Percentiles rank a stretch among this genome's conserved stretches.
These are phyloP conservation scores for Saccharomyces paradoxus DNA, from an alignment of 805 yeast genomes.

Conservation along the genomic window DNA sequence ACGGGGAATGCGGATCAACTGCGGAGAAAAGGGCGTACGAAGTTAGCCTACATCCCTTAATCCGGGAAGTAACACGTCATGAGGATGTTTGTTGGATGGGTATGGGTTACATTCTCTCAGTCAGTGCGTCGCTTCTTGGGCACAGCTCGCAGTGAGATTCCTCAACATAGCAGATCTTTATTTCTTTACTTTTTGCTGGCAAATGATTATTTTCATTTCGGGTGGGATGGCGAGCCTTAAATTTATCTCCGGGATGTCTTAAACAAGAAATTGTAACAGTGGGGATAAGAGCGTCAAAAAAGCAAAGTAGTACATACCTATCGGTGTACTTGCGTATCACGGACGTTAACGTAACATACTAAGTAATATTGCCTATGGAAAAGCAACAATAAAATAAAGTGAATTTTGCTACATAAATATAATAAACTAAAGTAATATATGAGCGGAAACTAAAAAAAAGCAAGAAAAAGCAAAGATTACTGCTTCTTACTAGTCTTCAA, in stretches of 20 bases:
- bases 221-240: background rate
- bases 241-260: background rate
- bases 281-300: background rate
- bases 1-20: background rate
- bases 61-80: background rate
- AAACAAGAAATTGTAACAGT: background rate
- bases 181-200: background rate
- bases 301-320: too few relatives aligned
- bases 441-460: background rate
- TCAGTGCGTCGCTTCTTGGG: background rate
- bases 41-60: background rate
- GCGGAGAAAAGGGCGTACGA: background rate
- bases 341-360: background rate
- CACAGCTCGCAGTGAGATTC: background rate
- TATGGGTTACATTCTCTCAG: background rate
- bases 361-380: too few relatives aligned
- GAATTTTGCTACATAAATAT: background rate
- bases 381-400: background rate
- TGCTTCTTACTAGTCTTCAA: slow-evolving; percentile 48
- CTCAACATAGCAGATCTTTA: background rate
- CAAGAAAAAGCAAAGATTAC: background rate
- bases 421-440: background rate
- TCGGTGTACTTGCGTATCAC: background rate
- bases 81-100: background rate
- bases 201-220: background rate